Conservation (phyloP, 208 protist species). For the Wallacemonas collosoma region DNA sequence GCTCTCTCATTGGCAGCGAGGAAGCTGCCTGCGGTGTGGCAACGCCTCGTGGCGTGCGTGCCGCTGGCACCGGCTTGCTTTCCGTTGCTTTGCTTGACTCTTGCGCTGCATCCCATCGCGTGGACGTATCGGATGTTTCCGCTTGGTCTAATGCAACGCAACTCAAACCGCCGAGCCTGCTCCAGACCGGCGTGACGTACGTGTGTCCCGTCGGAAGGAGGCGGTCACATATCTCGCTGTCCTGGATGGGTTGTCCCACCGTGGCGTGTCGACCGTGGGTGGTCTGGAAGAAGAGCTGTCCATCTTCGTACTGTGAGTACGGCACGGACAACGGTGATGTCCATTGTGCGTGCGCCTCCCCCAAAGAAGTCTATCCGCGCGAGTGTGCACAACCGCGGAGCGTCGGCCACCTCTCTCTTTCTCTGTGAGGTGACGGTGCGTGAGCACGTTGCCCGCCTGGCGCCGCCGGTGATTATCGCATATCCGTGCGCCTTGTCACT, state of each 20-base stretch:
- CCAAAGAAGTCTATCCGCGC: neutral
- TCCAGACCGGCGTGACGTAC: conserved; percentile 1
- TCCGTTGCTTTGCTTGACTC: neutral
- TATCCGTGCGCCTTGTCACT: too few relatives aligned
- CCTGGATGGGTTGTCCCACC: neutral
- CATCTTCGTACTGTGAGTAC: neutral
- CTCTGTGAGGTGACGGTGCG: neutral
- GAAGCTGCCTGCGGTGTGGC: neutral
- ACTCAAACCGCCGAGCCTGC: neutral
- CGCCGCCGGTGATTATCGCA: too few relatives aligned
- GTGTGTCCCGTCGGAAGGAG: neutral
- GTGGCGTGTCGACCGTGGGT: neutral
- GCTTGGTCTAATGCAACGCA: neutral
- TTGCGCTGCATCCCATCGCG: neutral
- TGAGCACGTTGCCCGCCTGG: too few relatives aligned
- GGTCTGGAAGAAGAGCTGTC: neutral
- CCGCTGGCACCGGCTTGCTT: neutral
- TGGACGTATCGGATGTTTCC: neutral
- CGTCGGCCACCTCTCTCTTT: too few relatives aligned
- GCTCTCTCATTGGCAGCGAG: neutral
- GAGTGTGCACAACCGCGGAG: neutral
- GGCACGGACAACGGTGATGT: neutral
- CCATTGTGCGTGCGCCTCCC: neutral
- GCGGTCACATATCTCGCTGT: neutral
- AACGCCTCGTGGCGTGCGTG: neutral